Evolutionary conservation across 495 filamentous ascomycete genomes (phyloP), one percentile per base, ranked within the genome.

Genomic region (Annulohypoxylon stygium): DNA sequence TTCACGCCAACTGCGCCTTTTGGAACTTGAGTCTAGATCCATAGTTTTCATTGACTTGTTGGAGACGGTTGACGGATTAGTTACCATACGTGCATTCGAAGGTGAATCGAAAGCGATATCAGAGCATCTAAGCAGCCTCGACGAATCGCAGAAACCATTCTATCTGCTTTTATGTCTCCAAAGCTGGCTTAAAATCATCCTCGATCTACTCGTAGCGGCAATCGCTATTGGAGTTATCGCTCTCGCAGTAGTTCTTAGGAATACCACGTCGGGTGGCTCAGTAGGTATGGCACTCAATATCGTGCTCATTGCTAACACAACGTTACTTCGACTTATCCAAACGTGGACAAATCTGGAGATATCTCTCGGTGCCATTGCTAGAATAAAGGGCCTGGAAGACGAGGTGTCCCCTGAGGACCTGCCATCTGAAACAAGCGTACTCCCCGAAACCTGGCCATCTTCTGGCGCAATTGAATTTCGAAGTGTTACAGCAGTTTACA

Each of bases 1-100:
- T 0, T 88, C 86, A 0, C 84, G 86, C 4, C 89, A 90, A 67
- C 61, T 91, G 2, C 84, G 89, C 18, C 70, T 90, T 0, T 75
- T 91, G 2, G 88, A 90, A 61, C 80, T 90, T 2, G 87, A 90
- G 75, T 82, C 86, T 16, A 88, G 88, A 71, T 69, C 73, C 9
- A 57, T 33, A 0, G 62, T 78, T 2, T 69, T 70, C 8, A 83
- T 86, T 5, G 82, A 82, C 54, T 85, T 88, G 43, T 55, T 85
- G 18, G 86, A 88, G 53, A 82, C 82, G 1, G 75, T 86, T 12
- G 78, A 81, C 0, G 87, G 87, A 20, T 74, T 88, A 9, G 68
- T 75, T 10, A 88, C 86, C 14, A 84, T 88, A 57, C 81, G 87
- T 14, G 81, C 86, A 0, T 86, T 87, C 59, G 83, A 81, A 2